Evolutionary conservation across 148 eudicot genomes (phyloP).

Genomic region (Nepenthes gracilis): DNA sequence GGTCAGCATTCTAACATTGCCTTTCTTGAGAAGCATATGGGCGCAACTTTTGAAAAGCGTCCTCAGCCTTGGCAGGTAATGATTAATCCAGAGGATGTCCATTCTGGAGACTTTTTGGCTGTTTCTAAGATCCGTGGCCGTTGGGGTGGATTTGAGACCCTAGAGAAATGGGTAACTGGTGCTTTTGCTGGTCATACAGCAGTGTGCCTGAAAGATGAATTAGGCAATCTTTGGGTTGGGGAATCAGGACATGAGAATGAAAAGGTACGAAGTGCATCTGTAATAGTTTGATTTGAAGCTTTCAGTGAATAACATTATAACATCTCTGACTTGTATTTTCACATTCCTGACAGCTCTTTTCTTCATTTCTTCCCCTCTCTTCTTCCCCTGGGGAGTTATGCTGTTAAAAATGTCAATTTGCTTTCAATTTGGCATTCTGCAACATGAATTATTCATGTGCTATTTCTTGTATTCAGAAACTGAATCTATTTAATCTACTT

Average conservation of each 20-base stretch:
- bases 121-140: conserved; percentile 97
- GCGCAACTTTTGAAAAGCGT: conserved; percentile 83
- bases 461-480: neutral
- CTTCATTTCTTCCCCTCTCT: too few species aligned
- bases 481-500: neutral
- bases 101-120: conserved; percentile 93
- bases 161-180: conserved; percentile 99
- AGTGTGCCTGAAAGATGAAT: conserved; percentile 88
- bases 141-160: conserved; percentile 99
- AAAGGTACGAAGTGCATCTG: conserved; percentile 36
- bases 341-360: neutral
- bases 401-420: too few species aligned
- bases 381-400: too few species aligned
- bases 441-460: neutral
- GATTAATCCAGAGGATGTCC: conserved; percentile 78
- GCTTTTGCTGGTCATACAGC: conserved; percentile 99
- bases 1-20: conserved; percentile 84
- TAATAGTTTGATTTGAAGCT: neutral
- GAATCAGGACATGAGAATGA: conserved; percentile 99
- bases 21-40: conserved; percentile 90
- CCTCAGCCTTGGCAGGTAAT: conserved; percentile 64
- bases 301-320: neutral
- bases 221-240: conserved; percentile 92
- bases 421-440: neutral
- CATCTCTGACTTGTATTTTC: neutral